Conservation (phyloP, 1,284 basidiomycete genomes). For the Sporisorium scitamineum region DNA sequence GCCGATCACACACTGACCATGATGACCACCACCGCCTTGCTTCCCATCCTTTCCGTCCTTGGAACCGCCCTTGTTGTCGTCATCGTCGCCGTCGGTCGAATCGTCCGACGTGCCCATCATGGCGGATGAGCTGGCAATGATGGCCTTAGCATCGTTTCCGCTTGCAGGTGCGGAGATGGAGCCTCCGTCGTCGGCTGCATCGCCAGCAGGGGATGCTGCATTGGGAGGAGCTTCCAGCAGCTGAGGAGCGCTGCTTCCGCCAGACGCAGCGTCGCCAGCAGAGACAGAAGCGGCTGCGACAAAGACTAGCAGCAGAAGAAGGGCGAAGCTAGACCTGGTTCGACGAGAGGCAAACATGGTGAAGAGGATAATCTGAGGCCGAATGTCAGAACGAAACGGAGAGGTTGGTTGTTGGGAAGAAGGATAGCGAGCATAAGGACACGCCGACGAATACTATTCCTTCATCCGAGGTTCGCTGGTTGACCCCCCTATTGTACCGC, state of each 20-base stretch:
- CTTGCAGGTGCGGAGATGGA: slow-evolving; percentile 30
- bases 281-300: slow-evolving; percentile 11
- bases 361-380: neutral
- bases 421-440: neutral
- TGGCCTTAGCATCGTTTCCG: slow-evolving; percentile 23
- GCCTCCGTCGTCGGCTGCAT: slow-evolving; percentile 6
- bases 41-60: neutral
- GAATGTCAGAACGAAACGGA: neutral
- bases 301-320: slow-evolving; percentile 10
- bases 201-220: neutral
- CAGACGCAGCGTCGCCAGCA: neutral
- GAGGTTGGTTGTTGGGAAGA: slow-evolving; percentile 1
- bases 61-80: slow-evolving; percentile 3
- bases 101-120: slow-evolving; percentile 28
- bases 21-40: neutral
- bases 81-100: slow-evolving; percentile 27
- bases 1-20: slow-evolving; percentile 35
- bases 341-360: neutral
- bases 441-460: neutral
- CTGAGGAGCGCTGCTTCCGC: neutral
- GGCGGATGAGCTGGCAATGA: slow-evolving; percentile 12
- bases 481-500: neutral
- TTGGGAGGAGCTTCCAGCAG: slow-evolving; percentile 10
- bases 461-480: too few relatives aligned
- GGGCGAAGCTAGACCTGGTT: slow-evolving; percentile 3